A percentile compares a stretch with the other conserved stretches of the same genome.
Conservation (phyloP, 768 basidiomycete genomes). For the Rhodotorula kratochvilovae region DNA sequence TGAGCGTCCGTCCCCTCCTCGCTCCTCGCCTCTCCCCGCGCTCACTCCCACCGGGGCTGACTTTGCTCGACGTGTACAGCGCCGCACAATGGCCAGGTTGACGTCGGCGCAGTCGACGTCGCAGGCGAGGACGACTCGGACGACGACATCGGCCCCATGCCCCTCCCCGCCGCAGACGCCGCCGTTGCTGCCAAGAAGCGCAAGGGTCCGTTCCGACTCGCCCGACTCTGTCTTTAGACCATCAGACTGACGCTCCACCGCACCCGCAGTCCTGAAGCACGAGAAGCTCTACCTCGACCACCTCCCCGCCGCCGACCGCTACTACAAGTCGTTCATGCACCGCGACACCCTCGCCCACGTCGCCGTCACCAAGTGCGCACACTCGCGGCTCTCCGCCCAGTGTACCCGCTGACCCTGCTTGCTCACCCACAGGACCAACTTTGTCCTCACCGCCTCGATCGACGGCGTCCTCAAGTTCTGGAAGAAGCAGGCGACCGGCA, state of each 20-base stretch:
- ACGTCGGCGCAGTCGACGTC: conserved; percentile 24
- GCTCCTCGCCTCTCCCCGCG: neutral
- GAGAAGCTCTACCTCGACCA: conserved; percentile 89
- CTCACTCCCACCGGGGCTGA: too few species aligned
- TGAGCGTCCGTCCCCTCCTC: conserved; percentile 7
- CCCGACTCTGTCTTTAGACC: too few species aligned
- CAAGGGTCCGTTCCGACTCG: conserved; percentile 58
- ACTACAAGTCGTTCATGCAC: conserved; percentile 98
- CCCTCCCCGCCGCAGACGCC: conserved; percentile 51
- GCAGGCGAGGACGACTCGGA: conserved; percentile 54
- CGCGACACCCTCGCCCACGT: conserved; percentile 83
- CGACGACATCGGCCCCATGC: conserved; percentile 86
- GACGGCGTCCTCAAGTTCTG: conserved; percentile 97
- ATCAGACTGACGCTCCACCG: neutral
- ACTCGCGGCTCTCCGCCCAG: neutral
- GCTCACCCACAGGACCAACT: conserved; percentile 65
- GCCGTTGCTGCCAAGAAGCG: conserved; percentile 60
- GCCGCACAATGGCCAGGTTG: conserved; percentile 10
- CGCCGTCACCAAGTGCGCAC: conserved; percentile 73
- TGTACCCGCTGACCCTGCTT: neutral
- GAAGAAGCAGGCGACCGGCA: conserved; percentile 90
- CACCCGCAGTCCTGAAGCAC: conserved; percentile 72
- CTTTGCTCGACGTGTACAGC: neutral
- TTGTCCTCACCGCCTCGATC: conserved; percentile 85
- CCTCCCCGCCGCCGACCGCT: conserved; percentile 84